Base-by-base conservation (phyloP, 2,329 filamentous ascomycete species). In the Aureobasidium pullulans region DNA sequence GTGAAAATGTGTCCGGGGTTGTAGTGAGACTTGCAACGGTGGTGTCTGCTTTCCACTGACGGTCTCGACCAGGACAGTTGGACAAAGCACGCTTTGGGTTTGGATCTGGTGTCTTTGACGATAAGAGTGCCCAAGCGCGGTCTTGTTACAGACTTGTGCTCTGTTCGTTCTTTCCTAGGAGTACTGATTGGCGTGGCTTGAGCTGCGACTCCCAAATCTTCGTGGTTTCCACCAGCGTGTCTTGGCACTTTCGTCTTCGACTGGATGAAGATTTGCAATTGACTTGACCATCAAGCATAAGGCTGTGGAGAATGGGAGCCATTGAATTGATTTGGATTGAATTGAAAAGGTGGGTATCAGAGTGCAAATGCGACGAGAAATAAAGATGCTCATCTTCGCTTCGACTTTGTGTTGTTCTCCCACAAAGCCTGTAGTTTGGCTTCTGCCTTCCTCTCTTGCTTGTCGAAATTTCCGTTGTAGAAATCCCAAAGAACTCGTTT, bases 381-480 rank as follows among this genome's bases (percentile, higher is more conserved):
- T 34, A 23, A 43, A 28, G 15, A 28, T 5, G 6, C 34, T 57
- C 44, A 59, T 63, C 64, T 68, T 61, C 66, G 69, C 19, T 66
- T 65, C 15, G 62, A 62, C 23, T 50, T 62, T 9, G 69, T 64
- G 61, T 65, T 61, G 42, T 39, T 42, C 44, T 69, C 64, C 54
- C 69, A 65, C 39, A 73, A 48, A 60, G 72, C 63, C 57, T 72
- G 68, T 65, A 79, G 63, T 63, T 72, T 63, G 53, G 70, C 68
- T 54, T 70, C 67, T 15, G 86, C 86, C 66, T 76, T 77, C 54
- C 75, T 73, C 72, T 90, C 87, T 52, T 78, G 75, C 69, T 75
- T 78, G 61, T 83, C 76, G 68, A 90, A 85, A 0, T 73, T 72
- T 1, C 76, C 74, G 68, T 88, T 87, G 67, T 88, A 89, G 31